These are phyloP conservation scores for Conticribra weissflogii DNA, from an alignment of 108 stramenopile genomes.

Conservation along the genomic window DNA sequence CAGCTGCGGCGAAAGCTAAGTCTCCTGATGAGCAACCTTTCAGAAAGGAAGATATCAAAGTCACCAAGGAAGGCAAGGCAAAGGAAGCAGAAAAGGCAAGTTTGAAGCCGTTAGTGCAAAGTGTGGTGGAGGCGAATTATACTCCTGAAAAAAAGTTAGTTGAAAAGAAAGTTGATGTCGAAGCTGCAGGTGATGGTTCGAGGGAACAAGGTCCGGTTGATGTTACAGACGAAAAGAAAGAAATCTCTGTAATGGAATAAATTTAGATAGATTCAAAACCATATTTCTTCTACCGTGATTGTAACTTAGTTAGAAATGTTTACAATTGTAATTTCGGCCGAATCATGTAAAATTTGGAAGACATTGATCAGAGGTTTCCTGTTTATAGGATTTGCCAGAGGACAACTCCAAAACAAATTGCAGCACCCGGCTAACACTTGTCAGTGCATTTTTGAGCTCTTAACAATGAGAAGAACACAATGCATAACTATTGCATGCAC, in stretches of 20 bases:
- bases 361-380: too few species aligned
- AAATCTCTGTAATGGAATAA: background rate
- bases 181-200: background rate
- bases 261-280: too few species aligned
- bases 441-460: too few species aligned
- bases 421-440: too few species aligned
- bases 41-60: background rate
- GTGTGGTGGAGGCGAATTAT: background rate
- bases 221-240: conserved; percentile 2
- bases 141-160: background rate
- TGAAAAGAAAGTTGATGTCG: conserved; percentile 6
- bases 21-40: background rate
- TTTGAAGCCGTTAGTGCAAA: background rate
- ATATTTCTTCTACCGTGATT: too few species aligned
- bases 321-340: too few species aligned
- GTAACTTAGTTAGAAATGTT: too few species aligned
- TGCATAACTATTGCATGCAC: too few species aligned
- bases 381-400: too few species aligned
- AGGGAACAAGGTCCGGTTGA: background rate
- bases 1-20: conserved; percentile 13
- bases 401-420: too few species aligned
- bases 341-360: too few species aligned
- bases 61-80: background rate
- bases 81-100: conserved; percentile 6
- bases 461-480: too few species aligned